phyloP scores from a whole-genome alignment of 2,329 filamentous ascomycete species.

The Aspergillus novoparasiticus region DNA sequence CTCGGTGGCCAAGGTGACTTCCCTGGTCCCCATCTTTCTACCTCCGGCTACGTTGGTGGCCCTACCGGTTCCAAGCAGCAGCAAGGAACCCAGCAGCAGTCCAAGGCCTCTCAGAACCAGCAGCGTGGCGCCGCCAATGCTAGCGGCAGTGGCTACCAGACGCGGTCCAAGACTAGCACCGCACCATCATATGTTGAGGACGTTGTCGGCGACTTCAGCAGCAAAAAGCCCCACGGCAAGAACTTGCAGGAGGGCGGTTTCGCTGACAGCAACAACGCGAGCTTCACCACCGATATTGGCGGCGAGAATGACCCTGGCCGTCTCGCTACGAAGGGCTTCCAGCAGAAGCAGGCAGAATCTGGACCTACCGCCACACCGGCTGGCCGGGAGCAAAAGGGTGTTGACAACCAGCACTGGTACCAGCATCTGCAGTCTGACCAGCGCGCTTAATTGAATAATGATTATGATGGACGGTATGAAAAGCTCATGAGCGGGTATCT shows the following conservation, averaged over 20 bases:
- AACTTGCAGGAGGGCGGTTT: constrained; percentile 55
- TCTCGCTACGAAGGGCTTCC: constrained; percentile 44
- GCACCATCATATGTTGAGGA: constrained; percentile 44
- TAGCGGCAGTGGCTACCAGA: constrained; percentile 30
- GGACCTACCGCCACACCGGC: constrained; percentile 29
- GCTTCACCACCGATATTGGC: constrained; percentile 57
- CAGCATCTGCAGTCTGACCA: constrained; percentile 31
- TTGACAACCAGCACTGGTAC: constrained; percentile 27
- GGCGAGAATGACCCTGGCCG: constrained; percentile 58
- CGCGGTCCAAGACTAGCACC: constrained; percentile 31
- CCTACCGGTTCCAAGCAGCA: constrained; percentile 35
- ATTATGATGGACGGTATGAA: constrained; percentile 9
- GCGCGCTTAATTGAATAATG: constrained; percentile 25
- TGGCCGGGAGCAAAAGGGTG: constrained; percentile 26
- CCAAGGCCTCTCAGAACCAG: neutral
- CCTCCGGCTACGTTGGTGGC: constrained; percentile 39
- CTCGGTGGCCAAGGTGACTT: constrained; percentile 43
- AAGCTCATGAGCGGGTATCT: constrained; percentile 9
- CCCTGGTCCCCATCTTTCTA: constrained; percentile 37
- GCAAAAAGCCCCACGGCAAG: constrained; percentile 53
- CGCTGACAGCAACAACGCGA: constrained; percentile 49
- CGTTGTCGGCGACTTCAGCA: constrained; percentile 32
- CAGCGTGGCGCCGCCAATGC: constrained; percentile 13
- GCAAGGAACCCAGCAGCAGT: constrained; percentile 23
- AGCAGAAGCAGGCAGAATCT: constrained; percentile 33